Conservation (phyloP, 2,329 filamentous ascomycete genomes). For the Aureobasidium pullulans region DNA sequence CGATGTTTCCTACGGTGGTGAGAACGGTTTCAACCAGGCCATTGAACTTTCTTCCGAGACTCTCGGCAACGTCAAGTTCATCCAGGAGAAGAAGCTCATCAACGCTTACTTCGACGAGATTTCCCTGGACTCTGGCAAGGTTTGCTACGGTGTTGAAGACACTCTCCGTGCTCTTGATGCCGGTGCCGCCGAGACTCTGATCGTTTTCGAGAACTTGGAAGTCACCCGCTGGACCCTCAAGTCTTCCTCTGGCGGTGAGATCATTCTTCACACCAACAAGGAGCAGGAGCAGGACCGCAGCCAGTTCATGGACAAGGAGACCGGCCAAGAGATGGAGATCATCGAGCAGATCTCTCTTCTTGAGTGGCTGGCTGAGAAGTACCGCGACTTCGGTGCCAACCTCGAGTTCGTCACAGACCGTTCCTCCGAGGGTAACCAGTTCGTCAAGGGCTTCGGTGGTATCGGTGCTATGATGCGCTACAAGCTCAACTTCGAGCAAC, state of each 20-base stretch:
- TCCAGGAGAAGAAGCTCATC: slow-evolving; percentile 99
- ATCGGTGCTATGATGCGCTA: slow-evolving; percentile 96
- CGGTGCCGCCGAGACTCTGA: slow-evolving; percentile 87
- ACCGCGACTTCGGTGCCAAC: slow-evolving; percentile 93
- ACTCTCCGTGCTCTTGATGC: slow-evolving; percentile 94
- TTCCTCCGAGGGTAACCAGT: slow-evolving; percentile 97
- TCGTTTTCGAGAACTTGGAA: slow-evolving; percentile 96
- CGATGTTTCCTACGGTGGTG: slow-evolving; percentile 96
- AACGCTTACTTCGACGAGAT: slow-evolving; percentile 99
- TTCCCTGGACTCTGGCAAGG: slow-evolving; percentile 89
- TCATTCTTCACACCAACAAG: slow-evolving; percentile 83
- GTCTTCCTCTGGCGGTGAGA: slow-evolving; percentile 62
- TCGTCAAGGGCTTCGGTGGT: slow-evolving; percentile 98
- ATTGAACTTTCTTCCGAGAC: slow-evolving; percentile 95
- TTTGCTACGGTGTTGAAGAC: slow-evolving; percentile 97
- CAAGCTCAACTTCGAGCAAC: slow-evolving; percentile 99
- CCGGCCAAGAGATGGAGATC: slow-evolving; percentile 95
- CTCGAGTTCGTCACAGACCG: slow-evolving; percentile 97
- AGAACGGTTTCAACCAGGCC: slow-evolving; percentile 99
- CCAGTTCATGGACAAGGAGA: slow-evolving; percentile 90
- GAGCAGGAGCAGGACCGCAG: slow-evolving; percentile 70
- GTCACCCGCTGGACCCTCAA: slow-evolving; percentile 88
- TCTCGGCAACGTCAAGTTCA: slow-evolving; percentile 98
- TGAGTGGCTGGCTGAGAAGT: slow-evolving; percentile 98
- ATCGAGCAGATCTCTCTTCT: slow-evolving; percentile 83